Evolutionary conservation across 495 filamentous ascomycete species (phyloP).

Genomic region (Mytilinidion resinicola): DNA sequence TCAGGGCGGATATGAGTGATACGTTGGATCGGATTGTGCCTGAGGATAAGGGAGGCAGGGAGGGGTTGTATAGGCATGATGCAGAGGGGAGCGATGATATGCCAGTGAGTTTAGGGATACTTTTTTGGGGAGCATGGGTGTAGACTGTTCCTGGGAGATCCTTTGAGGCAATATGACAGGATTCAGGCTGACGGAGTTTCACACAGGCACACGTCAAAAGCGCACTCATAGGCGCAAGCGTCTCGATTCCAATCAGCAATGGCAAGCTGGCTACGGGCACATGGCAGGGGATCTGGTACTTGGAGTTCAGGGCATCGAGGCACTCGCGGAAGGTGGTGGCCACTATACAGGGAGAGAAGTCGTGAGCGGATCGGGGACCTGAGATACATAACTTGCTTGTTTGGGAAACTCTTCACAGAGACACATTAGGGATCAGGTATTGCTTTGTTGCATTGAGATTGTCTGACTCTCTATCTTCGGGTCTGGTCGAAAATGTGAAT

Average conservation of each 20-base stretch:
- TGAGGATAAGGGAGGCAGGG: conserved; percentile 58
- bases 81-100: conserved; percentile 91
- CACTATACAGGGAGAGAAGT: conserved; percentile 90
- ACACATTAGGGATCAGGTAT: no score
- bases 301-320: conserved; percentile 76
- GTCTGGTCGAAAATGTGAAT: no score
- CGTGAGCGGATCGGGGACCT: conserved; percentile 33
- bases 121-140: neutral
- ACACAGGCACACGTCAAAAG: conserved; percentile 82
- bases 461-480: no score
- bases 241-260: conserved; percentile 83
- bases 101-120: conserved; percentile 48
- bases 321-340: conserved; percentile 80
- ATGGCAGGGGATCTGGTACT: conserved; percentile 88
- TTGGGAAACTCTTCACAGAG: no score
- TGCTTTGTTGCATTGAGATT: no score
- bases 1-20: conserved; percentile 84
- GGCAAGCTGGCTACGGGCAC: conserved; percentile 68
- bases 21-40: conserved; percentile 83
- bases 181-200: neutral
- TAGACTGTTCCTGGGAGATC: no score
- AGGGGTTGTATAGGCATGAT: conserved; percentile 70
- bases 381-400: no score
- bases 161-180: no score
- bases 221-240: conserved; percentile 76